Percentiles rank a stretch among this genome's conserved stretches.
phyloP scores from a whole-genome alignment of 2,329 filamentous ascomycete species.

The Aureobasidium subglaciale region DNA sequence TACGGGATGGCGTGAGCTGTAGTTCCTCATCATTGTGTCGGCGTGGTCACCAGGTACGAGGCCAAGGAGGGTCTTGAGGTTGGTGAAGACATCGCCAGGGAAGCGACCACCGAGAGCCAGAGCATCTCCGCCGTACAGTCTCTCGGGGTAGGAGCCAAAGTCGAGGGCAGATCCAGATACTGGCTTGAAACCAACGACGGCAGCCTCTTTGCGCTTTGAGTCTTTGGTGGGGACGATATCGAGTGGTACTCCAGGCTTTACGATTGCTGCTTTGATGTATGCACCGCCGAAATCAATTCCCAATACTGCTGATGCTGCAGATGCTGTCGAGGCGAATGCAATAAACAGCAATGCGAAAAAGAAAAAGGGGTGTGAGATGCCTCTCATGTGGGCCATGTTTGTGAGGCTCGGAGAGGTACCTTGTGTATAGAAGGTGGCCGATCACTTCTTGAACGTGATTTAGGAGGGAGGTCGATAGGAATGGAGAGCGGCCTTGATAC shows the following conservation, averaged over 20 bases:
- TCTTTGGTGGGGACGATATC: slow-evolving; percentile 98
- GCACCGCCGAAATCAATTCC: slow-evolving; percentile 93
- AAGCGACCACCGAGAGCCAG: slow-evolving; percentile 80
- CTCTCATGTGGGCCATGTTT: slow-evolving; percentile 14
- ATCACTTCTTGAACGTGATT: neutral
- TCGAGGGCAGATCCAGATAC: slow-evolving; percentile 49
- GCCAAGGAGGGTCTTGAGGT: slow-evolving; percentile 86
- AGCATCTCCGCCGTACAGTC: slow-evolving; percentile 87
- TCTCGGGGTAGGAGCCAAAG: slow-evolving; percentile 62
- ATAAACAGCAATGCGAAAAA: slow-evolving; percentile 43
- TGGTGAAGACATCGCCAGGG: slow-evolving; percentile 88
- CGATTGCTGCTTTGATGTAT: slow-evolving; percentile 91
- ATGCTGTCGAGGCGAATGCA: slow-evolving; percentile 50
- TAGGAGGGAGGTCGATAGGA: neutral
- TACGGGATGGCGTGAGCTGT: slow-evolving; percentile 69
- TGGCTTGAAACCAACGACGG: slow-evolving; percentile 90
- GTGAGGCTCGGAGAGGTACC: neutral
- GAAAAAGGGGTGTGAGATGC: neutral
- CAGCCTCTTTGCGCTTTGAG: slow-evolving; percentile 89
- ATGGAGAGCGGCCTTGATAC: neutral
- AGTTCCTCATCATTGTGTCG: slow-evolving; percentile 58
- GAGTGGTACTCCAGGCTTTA: slow-evolving; percentile 93
- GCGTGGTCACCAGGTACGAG: slow-evolving; percentile 44
- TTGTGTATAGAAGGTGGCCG: neutral
- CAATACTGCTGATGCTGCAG: slow-evolving; percentile 68